These are phyloP conservation scores for Phaeosphaeriaceae sp. DNA, from an alignment of 2,329 filamentous ascomycete genomes.

Conservation along the genomic window DNA sequence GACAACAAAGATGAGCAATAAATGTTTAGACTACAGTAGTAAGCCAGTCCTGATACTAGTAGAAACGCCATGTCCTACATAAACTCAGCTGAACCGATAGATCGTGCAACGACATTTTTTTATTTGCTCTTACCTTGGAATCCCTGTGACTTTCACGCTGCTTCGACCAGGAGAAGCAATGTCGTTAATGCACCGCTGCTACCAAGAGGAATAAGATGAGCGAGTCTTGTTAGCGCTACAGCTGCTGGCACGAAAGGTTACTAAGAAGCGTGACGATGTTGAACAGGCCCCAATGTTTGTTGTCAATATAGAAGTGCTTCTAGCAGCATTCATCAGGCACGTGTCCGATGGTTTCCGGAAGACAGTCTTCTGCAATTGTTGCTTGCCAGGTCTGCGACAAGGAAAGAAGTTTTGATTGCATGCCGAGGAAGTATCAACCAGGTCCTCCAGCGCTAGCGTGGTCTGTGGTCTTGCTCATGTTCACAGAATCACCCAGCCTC, in stretches of 20 bases:
- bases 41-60: neutral
- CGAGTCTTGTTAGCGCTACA: neutral
- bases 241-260: neutral
- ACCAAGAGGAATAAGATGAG: slow-evolving; percentile 4
- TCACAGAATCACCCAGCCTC: too few species aligned
- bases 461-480: neutral
- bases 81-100: neutral
- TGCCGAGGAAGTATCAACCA: neutral
- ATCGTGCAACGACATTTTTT: neutral
- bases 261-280: too few species aligned
- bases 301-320: neutral
- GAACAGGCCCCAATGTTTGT: neutral
- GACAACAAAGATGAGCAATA: neutral
- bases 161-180: neutral
- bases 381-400: neutral
- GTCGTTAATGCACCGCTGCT: neutral
- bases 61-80: too few species aligned
- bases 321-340: neutral
- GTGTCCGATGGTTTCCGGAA: neutral
- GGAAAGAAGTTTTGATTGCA: neutral
- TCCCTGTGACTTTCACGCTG: neutral
- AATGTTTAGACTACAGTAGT: neutral
- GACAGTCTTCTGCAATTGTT: neutral
- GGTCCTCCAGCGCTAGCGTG: neutral
- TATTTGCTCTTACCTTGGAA: too few species aligned